Base-by-base conservation (phyloP, 495 filamentous ascomycete genomes). In the Trichoderma parareesei region DNA sequence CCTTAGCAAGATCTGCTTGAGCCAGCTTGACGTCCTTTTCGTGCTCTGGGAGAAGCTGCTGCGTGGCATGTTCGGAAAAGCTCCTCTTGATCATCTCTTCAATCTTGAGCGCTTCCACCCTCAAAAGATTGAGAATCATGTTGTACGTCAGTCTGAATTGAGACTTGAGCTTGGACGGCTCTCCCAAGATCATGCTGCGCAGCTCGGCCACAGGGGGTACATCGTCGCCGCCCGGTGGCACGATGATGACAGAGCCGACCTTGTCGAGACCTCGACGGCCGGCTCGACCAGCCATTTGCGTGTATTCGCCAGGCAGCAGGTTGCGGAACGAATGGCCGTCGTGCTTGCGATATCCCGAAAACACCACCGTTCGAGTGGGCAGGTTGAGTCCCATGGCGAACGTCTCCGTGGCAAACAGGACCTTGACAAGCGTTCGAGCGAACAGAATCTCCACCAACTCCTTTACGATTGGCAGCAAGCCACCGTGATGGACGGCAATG, bases 61-160 rank as follows among this genome's bases (percentile, higher is more conserved):
- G 95, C 0, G 95, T 97, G n/a, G 92, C 92, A 77, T 98, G 94
- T 75, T 98, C 94, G 65, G 92, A 96, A 82, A 98, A 98, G 73
- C 91, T 96, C 67, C 94, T 86, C 81, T 98, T 98, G 78, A 98
- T 98, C 94, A 98, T 98, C 76, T 98, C 94, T 75, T 98, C 94
- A 68, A 98, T 98, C 77, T 97, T 98, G 64, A 98, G 77, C 7
- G 94, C 95, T 76, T 98, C 94, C 18, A 98, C 94, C 20, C 94
- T 88, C 27, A 98, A 80, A 8, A 98, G 83, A 69, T 98, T 98
- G 55, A 98, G 80, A 48, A 98, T 98, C 94, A 98, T 98, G 74
- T 97, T 98, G 79, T 98, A 98, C 1, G 94, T 98, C 48, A 98
- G 82, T 66, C 94, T 85, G 80, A 98, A 98, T 71, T 98, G 95